A percentile compares a stretch with the other conserved stretches of the same genome.
Evolutionary conservation across 208 protist genomes (phyloP).

Genomic region (Leishmania gerbilli): DNA sequence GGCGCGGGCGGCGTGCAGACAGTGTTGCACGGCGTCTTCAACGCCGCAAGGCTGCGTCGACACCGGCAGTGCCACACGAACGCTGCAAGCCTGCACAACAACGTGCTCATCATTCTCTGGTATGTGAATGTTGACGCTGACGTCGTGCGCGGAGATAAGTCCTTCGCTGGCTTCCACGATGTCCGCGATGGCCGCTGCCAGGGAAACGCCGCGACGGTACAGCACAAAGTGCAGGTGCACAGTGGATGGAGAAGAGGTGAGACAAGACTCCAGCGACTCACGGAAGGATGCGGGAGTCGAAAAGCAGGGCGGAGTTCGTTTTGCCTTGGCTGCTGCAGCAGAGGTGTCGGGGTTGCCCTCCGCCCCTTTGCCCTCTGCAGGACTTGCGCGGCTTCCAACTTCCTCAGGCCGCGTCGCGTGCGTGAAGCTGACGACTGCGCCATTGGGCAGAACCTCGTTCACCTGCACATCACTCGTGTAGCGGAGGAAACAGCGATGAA

Average conservation of each 20-base stretch:
- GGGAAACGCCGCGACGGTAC: conserved; percentile 50
- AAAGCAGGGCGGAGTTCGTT: not conserved
- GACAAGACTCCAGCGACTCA: conserved; percentile 17
- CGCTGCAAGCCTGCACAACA: conserved; percentile 58
- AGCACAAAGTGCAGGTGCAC: conserved; percentile 73
- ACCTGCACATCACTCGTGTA: conserved; percentile 66
- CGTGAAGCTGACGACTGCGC: conserved; percentile 69
- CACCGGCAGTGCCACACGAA: conserved; percentile 27
- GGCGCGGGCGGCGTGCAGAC: conserved; percentile 29
- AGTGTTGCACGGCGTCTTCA: conserved; percentile 32
- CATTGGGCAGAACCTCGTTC: conserved; percentile 65
- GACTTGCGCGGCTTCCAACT: not conserved
- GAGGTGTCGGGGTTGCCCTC: not conserved
- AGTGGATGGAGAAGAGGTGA: not conserved
- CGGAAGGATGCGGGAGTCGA: conserved; percentile 3
- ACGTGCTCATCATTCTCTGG: conserved; percentile 39
- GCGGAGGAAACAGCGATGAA: conserved; percentile 22
- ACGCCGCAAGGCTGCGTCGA: not conserved
- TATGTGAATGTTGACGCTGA: conserved; percentile 10
- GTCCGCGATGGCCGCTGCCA: conserved; percentile 31
- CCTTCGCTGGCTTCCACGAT: conserved; percentile 42
- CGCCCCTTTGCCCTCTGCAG: not conserved
- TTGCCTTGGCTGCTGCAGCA: not conserved
- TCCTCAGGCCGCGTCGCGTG: conserved; percentile 43
- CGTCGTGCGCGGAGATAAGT: conserved; percentile 10